These are phyloP conservation scores for Oldenlandia corymbosa DNA, from an alignment of 257 asterid species.

Conservation along the genomic window DNA sequence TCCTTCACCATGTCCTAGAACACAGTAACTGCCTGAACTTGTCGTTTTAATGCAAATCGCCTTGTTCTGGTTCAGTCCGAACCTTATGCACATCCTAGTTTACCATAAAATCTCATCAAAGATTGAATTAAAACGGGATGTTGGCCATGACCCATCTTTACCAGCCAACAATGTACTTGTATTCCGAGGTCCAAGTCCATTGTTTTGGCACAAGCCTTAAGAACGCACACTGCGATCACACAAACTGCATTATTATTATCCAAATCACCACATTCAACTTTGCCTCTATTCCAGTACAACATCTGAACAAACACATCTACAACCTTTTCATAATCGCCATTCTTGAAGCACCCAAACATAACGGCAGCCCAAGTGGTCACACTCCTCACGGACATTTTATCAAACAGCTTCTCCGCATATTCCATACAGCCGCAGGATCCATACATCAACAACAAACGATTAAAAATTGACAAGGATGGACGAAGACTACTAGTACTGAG, in stretches of 20 bases:
- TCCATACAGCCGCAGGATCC: slow-evolving; percentile 30
- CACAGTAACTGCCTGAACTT: slow-evolving; percentile 32
- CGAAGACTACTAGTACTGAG: slow-evolving; percentile 32
- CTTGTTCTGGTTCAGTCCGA: slow-evolving; percentile 40
- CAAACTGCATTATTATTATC: slow-evolving; percentile 30
- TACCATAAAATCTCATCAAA: slow-evolving; percentile 71
- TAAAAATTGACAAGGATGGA: slow-evolving; percentile 28
- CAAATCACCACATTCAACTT: slow-evolving; percentile 21
- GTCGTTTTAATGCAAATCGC: slow-evolving; percentile 53
- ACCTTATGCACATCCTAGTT: slow-evolving; percentile 32
- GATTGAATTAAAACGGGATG: slow-evolving; percentile 43
- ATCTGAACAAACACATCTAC: slow-evolving; percentile 40
- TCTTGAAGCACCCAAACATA: slow-evolving; percentile 54
- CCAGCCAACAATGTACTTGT: slow-evolving; percentile 66
- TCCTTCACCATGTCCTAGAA: slow-evolving; percentile 62
- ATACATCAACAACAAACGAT: slow-evolving; percentile 49
- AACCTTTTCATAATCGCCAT: slow-evolving; percentile 31
- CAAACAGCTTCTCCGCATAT: slow-evolving; percentile 57
- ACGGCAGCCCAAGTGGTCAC: slow-evolving; percentile 55
- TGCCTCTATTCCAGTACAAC: slow-evolving; percentile 25
- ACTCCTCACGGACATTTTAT: slow-evolving; percentile 45
- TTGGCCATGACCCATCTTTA: slow-evolving; percentile 47
- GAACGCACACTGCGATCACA: slow-evolving; percentile 55
- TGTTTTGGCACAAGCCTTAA: slow-evolving; percentile 44
- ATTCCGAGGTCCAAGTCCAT: slow-evolving; percentile 49